Percentiles rank a stretch among this genome's conserved stretches.
Evolutionary conservation across 306 rosid species (phyloP).

Genomic region (Trichosanthes truncata): DNA sequence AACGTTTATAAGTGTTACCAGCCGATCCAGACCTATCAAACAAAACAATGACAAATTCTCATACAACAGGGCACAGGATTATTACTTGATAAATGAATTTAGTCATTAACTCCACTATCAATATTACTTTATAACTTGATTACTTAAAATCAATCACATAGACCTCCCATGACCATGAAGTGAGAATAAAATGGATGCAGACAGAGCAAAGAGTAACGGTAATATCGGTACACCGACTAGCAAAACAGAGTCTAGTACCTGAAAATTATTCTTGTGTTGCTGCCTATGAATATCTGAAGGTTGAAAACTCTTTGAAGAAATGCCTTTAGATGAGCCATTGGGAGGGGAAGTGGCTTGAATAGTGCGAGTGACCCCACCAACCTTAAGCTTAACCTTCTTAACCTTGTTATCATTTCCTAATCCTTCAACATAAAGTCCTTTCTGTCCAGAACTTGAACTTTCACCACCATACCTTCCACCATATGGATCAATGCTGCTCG

Average conservation of each 20-base stretch:
- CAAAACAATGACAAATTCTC: not conserved
- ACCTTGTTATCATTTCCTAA: slow-evolving; percentile 56
- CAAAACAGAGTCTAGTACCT: slow-evolving; percentile 34
- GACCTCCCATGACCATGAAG: not conserved
- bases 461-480: slow-evolving; percentile 50
- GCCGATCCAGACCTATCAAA: not conserved
- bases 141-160: not conserved
- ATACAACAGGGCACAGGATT: not conserved
- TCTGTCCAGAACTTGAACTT: slow-evolving; percentile 37
- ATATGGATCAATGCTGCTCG: slow-evolving; percentile 19
- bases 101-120: not conserved
- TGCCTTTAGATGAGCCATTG: slow-evolving; percentile 48
- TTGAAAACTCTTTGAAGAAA: slow-evolving; percentile 37
- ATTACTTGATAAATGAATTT: not conserved
- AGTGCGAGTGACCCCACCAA: slow-evolving; percentile 65
- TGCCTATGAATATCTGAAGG: slow-evolving; percentile 36
- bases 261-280: slow-evolving; percentile 41
- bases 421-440: slow-evolving; percentile 39
- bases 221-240: not conserved
- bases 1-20: not conserved
- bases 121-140: not conserved
- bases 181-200: not conserved
- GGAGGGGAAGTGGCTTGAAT: slow-evolving; percentile 65
- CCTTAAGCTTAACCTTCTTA: slow-evolving; percentile 83
- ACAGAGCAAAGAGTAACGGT: not conserved